Conservation (phyloP, 2,329 filamentous ascomycete species). For the Coleophoma crateriformis region DNA sequence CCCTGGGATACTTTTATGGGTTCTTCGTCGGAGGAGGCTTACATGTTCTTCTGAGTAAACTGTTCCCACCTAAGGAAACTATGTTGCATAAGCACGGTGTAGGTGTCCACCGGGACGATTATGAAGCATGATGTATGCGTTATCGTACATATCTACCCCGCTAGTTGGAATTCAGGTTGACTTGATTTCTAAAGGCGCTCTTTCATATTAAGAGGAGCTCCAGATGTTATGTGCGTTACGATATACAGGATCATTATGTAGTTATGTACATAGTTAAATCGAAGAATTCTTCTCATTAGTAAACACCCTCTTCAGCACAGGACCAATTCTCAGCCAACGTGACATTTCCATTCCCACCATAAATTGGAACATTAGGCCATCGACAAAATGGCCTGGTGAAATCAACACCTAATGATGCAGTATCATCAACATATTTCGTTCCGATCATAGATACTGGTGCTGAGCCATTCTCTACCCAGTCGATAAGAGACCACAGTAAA, state of each 20-base stretch:
- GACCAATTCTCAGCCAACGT: background rate
- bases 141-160: no score
- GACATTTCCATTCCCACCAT: background rate
- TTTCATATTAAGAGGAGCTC: no score
- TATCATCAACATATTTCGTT: slow-evolving; percentile 37
- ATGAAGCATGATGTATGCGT: no score
- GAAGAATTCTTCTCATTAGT: background rate
- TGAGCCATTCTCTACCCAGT: slow-evolving; percentile 35
- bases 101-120: no score
- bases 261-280: background rate
- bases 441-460: slow-evolving; percentile 36
- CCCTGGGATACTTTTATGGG: slow-evolving; percentile 6
- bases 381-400: slow-evolving; percentile 39
- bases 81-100: slow-evolving; percentile 3
- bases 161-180: no score
- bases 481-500: slow-evolving; percentile 13
- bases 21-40: slow-evolving; percentile 6
- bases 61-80: slow-evolving; percentile 6
- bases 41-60: slow-evolving; percentile 6
- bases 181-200: no score
- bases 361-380: background rate
- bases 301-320: background rate
- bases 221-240: no score
- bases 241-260: background rate
- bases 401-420: slow-evolving; percentile 29